A percentile compares a stretch with the other conserved stretches of the same genome.
phyloP scores from a whole-genome alignment of 306 rosid genomes.

The Cercis canadensis region DNA sequence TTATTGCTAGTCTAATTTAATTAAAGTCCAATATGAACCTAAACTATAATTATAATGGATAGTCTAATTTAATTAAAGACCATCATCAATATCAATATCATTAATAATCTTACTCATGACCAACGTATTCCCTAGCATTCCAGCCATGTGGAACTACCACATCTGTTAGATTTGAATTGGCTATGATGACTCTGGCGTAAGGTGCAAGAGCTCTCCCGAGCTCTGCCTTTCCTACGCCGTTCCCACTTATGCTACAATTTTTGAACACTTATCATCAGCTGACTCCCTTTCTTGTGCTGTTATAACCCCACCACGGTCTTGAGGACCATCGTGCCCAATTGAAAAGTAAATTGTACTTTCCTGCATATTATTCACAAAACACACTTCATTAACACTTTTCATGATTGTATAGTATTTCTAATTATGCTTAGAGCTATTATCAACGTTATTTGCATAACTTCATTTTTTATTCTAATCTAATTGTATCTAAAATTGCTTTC shows the following conservation, averaged over 20 bases:
- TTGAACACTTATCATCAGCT: conserved; percentile 47
- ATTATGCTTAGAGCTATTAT: too few relatives aligned
- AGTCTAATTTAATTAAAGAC: too few relatives aligned
- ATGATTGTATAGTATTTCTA: too few relatives aligned
- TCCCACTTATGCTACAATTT: conserved; percentile 44
- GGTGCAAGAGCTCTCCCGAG: conserved; percentile 49
- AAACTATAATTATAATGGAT: too few relatives aligned
- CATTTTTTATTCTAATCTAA: too few relatives aligned
- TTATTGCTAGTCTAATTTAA: too few relatives aligned
- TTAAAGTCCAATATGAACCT: too few relatives aligned
- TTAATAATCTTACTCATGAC: conserved; percentile 45
- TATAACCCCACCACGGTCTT: conserved; percentile 20
- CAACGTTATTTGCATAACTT: too few relatives aligned
- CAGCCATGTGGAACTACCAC: conserved; percentile 48
- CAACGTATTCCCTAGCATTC: conserved; percentile 1
- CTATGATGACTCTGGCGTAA: conserved; percentile 52
- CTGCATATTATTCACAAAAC: too few relatives aligned
- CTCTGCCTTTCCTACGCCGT: conserved; percentile 13
- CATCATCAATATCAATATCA: too few relatives aligned
- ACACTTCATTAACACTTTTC: too few relatives aligned
- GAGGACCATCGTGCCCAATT: background rate
- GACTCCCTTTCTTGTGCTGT: conserved; percentile 44
- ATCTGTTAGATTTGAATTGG: conserved; percentile 33
- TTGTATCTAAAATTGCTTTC: too few relatives aligned
- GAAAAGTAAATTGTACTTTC: conserved; percentile 27